A percentile compares a stretch with the other conserved stretches of the same genome.
phyloP scores from a whole-genome alignment of 2,329 filamentous ascomycete genomes.

The Nigrospora sphaerica region DNA sequence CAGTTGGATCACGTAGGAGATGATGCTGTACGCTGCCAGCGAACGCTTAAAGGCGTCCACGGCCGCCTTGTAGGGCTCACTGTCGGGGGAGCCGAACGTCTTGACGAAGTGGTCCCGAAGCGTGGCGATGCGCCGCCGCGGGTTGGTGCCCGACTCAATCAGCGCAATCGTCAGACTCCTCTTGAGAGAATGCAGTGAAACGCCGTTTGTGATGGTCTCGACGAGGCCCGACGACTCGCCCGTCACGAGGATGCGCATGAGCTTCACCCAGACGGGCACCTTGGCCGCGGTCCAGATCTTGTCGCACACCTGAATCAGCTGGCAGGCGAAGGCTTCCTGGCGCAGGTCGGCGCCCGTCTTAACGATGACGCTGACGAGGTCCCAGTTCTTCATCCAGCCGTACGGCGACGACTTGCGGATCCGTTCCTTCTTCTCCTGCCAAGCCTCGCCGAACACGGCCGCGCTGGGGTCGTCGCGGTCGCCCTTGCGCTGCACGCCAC shows the following conservation, averaged over 20 bases:
- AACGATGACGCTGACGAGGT: slow-evolving; percentile 78
- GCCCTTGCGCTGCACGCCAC: slow-evolving; percentile 71
- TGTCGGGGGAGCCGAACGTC: slow-evolving; percentile 65
- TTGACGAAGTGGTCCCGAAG: slow-evolving; percentile 77
- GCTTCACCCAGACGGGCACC: slow-evolving; percentile 79
- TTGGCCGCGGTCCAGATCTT: slow-evolving; percentile 73
- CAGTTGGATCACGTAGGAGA: slow-evolving; percentile 75
- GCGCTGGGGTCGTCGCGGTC: slow-evolving; percentile 82
- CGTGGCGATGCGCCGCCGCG: slow-evolving; percentile 68
- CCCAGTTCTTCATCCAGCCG: slow-evolving; percentile 87
- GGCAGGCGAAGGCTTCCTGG: slow-evolving; percentile 81
- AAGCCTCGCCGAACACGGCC: slow-evolving; percentile 80
- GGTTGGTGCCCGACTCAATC: slow-evolving; percentile 66
- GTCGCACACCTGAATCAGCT: slow-evolving; percentile 74
- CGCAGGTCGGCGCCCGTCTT: slow-evolving; percentile 79
- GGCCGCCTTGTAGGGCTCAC: slow-evolving; percentile 61
- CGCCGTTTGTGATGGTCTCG: slow-evolving; percentile 82
- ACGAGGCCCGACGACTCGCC: slow-evolving; percentile 79
- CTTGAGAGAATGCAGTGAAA: slow-evolving; percentile 81
- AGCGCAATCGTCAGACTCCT: slow-evolving; percentile 71
- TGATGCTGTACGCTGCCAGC: slow-evolving; percentile 79
- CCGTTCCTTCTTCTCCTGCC: slow-evolving; percentile 77
- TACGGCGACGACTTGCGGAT: slow-evolving; percentile 79
- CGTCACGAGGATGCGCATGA: slow-evolving; percentile 81
- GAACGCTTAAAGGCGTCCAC: slow-evolving; percentile 74